Evolutionary conservation across 177 flowering plant genomes (phyloP).

Genomic region (Vitis hybrid): DNA sequence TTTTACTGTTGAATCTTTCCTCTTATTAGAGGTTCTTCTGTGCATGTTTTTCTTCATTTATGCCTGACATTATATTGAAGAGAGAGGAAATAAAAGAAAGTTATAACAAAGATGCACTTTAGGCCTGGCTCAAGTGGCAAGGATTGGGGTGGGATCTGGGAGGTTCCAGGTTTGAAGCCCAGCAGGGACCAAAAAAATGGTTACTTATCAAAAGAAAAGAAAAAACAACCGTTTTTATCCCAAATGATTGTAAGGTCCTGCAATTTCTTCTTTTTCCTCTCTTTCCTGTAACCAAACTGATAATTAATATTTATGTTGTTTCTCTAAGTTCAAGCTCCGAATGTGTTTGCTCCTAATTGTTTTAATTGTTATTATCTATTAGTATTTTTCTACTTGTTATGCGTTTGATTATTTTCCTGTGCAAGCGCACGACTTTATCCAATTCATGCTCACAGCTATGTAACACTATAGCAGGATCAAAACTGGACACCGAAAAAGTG

Average conservation of each 20-base stretch:
- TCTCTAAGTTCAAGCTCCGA: too few species aligned
- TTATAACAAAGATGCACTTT: too few species aligned
- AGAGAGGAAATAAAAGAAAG: too few species aligned
- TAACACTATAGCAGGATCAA: conserved; percentile 37
- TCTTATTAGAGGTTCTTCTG: too few species aligned
- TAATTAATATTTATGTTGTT: too few species aligned
- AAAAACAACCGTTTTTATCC: not conserved
- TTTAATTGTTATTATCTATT: not conserved
- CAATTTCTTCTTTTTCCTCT: not conserved
- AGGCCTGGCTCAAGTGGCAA: too few species aligned
- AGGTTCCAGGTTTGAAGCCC: too few species aligned
- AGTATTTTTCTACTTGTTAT: not conserved
- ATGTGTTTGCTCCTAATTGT: not conserved
- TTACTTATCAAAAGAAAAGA: too few species aligned
- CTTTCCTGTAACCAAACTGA: not conserved
- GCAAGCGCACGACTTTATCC: not conserved
- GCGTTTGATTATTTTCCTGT: not conserved
- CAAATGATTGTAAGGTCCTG: not conserved
- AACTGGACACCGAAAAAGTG: conserved; percentile 46
- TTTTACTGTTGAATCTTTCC: not conserved
- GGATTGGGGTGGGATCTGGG: too few species aligned
- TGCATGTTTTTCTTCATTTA: not conserved
- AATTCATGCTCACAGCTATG: not conserved
- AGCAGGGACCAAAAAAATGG: too few species aligned
- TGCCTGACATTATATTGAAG: not conserved